Base-by-base conservation (phyloP, 306 rosid genomes). In the Fagus sylvatica region DNA sequence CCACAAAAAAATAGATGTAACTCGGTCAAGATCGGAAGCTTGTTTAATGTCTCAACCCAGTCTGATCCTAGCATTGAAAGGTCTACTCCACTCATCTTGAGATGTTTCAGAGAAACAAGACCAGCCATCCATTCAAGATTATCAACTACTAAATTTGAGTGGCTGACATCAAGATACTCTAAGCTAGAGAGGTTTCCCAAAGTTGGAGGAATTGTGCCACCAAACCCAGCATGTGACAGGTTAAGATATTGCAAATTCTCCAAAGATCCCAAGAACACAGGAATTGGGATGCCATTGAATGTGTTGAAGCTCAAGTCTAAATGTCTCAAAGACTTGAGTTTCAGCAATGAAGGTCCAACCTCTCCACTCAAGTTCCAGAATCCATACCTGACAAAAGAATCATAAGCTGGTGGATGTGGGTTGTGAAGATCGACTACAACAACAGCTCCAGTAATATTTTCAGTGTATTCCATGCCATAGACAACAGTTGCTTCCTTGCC, bases 221-320 rank as follows among this genome's bases (percentile, higher is more conserved):
- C n/a, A n/a, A n/a, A n/a, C n/a, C n/a, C n/a, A n/a, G n/a, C n/a
- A n/a, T n/a, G n/a, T n/a, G n/a, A n/a, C n/a, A n/a, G n/a, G n/a
- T n/a, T n/a, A n/a, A n/a, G n/a, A n/a, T n/a, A n/a, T n/a, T n/a
- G n/a, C n/a, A n/a, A n/a, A n/a, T n/a, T n/a, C n/a, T n/a, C n/a
- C n/a, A n/a, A n/a, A 83, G 53, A 71, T 36, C 85, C 88, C 8
- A 89, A 80, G 53, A 73, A 76, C 16, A 19, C 67, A 60, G 85
- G 86, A 51, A 86, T 72, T 39, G 84, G 57, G 34, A 65, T 60
- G 17, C 42, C 78, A n/a, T 34, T 66, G 77, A 84, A 86, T 5
- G 83, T 39, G 83, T 83, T 89, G 42, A 33, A 80, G 68, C 93
- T 86, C 80, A 78, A 76, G 81, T 89, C 86, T 71, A 89, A 76